Base-by-base conservation (phyloP, 306 rosid species). In the Fragaria nilgerrensis region DNA sequence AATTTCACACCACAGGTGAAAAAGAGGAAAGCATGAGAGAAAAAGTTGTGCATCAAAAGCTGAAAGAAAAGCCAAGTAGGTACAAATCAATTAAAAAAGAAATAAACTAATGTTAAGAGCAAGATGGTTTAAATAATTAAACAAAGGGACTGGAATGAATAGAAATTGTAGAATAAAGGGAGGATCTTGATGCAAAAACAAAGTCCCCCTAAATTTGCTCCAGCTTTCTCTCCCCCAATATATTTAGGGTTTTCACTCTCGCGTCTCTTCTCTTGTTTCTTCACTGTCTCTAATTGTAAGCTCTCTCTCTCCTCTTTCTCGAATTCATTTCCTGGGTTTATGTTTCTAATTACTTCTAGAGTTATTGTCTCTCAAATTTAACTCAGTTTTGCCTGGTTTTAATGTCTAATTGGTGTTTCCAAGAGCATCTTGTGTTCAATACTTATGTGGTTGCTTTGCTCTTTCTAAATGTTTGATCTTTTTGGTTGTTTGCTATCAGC, bases 241-340 rank as follows among this genome's bases (percentile, higher is more conserved):
- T 77, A 76, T 74, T 74, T 87, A 81, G 84, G 86, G 88, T 77
- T 84, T 84, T 56, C 61, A 49, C 39, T 78, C 52, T 78, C 52
- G 27, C 80, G 68, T 25, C 77, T 45, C 47, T 76, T 50, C 45
- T 70, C 32, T 45, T 52, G 56, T 19, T 55, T 69, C 82, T 3
- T 68, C 80, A 10, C 32, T 47, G 37, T 65, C 29, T 37, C 63
- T 37, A 49, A 61, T 19, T 32, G 87, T 86, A 78, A 72, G 73
- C 45, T 61, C 36, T 32, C 45, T 61, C 34, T 29, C 45, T 61
- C 27, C 39, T 44, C n/a, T 47, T 52, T 50, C 50, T 52, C 3
- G 17, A n/a, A 43, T 81, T 8, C 23, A 5, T 47, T 19, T 77
- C 72, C 53, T 22, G 43, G 72, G 49, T 22, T 77, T 25, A 12